Evolutionary conservation across 768 basidiomycete genomes (phyloP).

Genomic region (Butyriboletus loyo): DNA sequence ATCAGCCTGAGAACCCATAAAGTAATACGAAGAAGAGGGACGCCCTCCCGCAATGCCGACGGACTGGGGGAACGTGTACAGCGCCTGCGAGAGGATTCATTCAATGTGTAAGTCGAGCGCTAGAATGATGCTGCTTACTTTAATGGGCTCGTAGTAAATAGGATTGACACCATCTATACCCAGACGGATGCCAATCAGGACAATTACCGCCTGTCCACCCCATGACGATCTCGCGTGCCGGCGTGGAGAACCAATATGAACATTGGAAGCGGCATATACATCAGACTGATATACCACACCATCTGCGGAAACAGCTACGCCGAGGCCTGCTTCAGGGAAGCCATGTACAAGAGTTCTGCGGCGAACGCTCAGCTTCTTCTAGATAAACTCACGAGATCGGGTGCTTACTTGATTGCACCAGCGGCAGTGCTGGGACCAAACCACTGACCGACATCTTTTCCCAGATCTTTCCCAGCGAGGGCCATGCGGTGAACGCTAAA

Average conservation of each 20-base stretch:
- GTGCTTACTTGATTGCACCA: constrained; percentile 81
- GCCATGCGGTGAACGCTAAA: constrained; percentile 98
- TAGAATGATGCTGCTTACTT: constrained; percentile 39
- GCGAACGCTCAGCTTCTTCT: constrained; percentile 1
- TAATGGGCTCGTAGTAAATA: constrained; percentile 85
- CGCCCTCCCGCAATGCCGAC: constrained; percentile 96
- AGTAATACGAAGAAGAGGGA: constrained; percentile 97
- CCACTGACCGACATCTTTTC: constrained; percentile 96
- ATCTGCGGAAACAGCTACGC: constrained; percentile 81
- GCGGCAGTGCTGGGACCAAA: constrained; percentile 98
- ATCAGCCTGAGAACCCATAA: constrained; percentile 89
- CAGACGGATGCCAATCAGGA: constrained; percentile 82
- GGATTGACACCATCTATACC: constrained; percentile 95
- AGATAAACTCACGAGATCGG: not conserved
- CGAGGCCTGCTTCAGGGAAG: constrained; percentile 77
- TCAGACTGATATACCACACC: constrained; percentile 81
- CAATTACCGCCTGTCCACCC: constrained; percentile 82
- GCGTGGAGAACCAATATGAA: constrained; percentile 28
- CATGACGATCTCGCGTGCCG: constrained; percentile 44
- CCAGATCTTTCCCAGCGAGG: constrained; percentile 88
- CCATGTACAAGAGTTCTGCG: constrained; percentile 68
- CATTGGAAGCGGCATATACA: constrained; percentile 73
- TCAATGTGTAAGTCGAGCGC: not conserved
- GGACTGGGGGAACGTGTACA: constrained; percentile 93
- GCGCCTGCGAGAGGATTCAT: constrained; percentile 43